phyloP scores from a whole-genome alignment of 176 grass and related monocot genomes.

The Eragrostis nindensis region DNA sequence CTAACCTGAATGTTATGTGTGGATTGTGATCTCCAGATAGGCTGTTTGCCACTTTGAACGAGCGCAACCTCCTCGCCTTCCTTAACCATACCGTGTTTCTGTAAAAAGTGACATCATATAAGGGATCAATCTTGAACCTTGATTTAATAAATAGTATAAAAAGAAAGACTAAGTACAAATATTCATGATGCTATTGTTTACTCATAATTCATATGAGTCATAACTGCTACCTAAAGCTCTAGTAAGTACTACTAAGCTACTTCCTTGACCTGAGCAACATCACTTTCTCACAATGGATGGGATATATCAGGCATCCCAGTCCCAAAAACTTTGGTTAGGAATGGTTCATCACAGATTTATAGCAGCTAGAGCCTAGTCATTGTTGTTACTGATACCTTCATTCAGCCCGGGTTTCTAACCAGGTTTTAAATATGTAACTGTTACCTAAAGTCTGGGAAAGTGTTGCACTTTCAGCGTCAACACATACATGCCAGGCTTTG shows the following conservation, averaged over 20 bases:
- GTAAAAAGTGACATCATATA: conserved; percentile 46
- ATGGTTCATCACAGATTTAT: neutral
- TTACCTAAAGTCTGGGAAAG: neutral
- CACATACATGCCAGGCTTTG: neutral
- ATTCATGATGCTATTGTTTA: neutral
- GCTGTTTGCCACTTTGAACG: conserved; percentile 84
- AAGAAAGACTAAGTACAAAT: neutral
- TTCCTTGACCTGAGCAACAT: conserved; percentile 13
- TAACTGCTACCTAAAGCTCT: neutral
- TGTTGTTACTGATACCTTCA: neutral
- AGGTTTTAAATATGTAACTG: neutral
- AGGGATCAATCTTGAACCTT: neutral
- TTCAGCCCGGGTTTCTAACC: too few species aligned
- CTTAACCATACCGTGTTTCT: conserved; percentile 96
- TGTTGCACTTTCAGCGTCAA: neutral
- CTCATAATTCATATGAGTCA: neutral
- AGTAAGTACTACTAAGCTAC: neutral
- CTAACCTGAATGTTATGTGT: conserved; percentile 97
- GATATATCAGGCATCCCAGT: neutral
- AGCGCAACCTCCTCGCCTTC: conserved; percentile 92
- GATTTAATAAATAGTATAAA: neutral
- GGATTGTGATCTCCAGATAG: conserved; percentile 98
- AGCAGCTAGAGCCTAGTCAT: neutral
- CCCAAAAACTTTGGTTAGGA: neutral
- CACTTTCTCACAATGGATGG: neutral